Base-by-base conservation (phyloP, 352 stramenopile species). In the Thraustochytrium sp. region DNA sequence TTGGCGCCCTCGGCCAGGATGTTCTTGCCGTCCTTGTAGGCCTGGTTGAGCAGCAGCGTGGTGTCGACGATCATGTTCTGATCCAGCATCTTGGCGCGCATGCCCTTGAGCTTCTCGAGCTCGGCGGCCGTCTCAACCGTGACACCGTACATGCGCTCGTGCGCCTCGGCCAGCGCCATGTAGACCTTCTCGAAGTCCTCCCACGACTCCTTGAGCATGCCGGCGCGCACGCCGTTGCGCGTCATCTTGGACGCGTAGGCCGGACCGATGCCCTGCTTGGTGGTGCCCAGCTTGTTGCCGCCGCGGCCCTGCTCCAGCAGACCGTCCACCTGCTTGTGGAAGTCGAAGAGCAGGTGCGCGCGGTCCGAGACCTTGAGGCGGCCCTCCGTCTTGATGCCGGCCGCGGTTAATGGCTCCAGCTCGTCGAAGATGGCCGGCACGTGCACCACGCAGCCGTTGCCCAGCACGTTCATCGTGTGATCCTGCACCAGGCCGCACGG, bases 1-100 rank as follows among this genome's bases (percentile, higher is more conserved):
- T 99, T 99, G 38, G 96, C 96, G 63, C 97, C 97, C 86, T 99
- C 97, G 1, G 99, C 94, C 36, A 99, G 87, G 83, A 99, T 98
- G 82, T 92, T 95, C 90, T 99, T 98, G 80, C 96, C 96, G 21
- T 90, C 87, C 49, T 94, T 91, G 89, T 98, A 98, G 51, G 95
- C 91, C 77, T 97, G 89, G 91, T 99, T 99, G 59, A 97, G 92
- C 85, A 97, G 97, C 65, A 93, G 90, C 77, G 99, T 96, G 26
- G 96, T 98, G 90, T 99, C 97, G 31, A 94, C 89, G 29, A 96
- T 97, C 88, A 97, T 93, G 40, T 73, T 38, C 37, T 75, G 64
- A 18, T 73, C 82, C 62, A 96, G 85, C 44, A 98, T 91, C 65
- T 90, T 63, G 37, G 96, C 90, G 13, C 64, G 48, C 16, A 84